Percentiles rank a stretch among this genome's conserved stretches.
Conservation (phyloP, 2,329 filamentous ascomycete genomes). For the Moelleriella libera region DNA sequence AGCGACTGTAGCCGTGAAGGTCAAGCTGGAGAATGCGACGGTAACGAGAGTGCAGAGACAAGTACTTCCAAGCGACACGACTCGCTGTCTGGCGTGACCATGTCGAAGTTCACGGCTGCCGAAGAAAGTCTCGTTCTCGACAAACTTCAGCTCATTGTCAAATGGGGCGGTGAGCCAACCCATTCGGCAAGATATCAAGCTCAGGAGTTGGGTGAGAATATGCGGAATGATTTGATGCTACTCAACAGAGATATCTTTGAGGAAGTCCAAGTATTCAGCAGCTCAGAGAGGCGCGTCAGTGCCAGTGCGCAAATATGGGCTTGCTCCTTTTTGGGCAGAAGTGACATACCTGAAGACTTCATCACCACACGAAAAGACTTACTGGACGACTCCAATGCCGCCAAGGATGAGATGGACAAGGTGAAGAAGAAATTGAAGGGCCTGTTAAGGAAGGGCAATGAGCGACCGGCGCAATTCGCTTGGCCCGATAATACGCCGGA, state of each 20-base stretch:
- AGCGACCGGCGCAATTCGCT: slow-evolving; percentile 90
- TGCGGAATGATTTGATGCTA: slow-evolving; percentile 85
- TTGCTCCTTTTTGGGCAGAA: slow-evolving; percentile 72
- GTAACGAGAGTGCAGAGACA: not conserved
- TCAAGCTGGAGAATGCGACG: slow-evolving; percentile 8
- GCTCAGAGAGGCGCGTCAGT: slow-evolving; percentile 85
- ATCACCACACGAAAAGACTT: slow-evolving; percentile 90
- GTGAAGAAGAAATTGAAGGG: slow-evolving; percentile 99
- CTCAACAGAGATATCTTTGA: slow-evolving; percentile 87
- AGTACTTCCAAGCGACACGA: slow-evolving; percentile 52
- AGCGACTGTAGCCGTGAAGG: slow-evolving; percentile 8
- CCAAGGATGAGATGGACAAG: slow-evolving; percentile 98
- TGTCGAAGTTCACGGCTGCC: slow-evolving; percentile 85
- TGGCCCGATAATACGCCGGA: slow-evolving; percentile 94
- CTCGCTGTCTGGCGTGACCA: slow-evolving; percentile 76
- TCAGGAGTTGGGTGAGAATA: slow-evolving; percentile 86
- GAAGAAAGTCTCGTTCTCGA: slow-evolving; percentile 90
- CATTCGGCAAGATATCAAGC: slow-evolving; percentile 94
- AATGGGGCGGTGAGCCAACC: slow-evolving; percentile 97
- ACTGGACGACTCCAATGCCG: slow-evolving; percentile 92
- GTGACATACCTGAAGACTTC: slow-evolving; percentile 72
- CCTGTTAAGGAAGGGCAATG: slow-evolving; percentile 78
- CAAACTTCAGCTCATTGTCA: slow-evolving; percentile 94
- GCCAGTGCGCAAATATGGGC: slow-evolving; percentile 97
- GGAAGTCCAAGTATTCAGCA: slow-evolving; percentile 89